Evolutionary conservation across 306 rosid genomes (phyloP).

Genomic region (Luffa aegyptiaca): DNA sequence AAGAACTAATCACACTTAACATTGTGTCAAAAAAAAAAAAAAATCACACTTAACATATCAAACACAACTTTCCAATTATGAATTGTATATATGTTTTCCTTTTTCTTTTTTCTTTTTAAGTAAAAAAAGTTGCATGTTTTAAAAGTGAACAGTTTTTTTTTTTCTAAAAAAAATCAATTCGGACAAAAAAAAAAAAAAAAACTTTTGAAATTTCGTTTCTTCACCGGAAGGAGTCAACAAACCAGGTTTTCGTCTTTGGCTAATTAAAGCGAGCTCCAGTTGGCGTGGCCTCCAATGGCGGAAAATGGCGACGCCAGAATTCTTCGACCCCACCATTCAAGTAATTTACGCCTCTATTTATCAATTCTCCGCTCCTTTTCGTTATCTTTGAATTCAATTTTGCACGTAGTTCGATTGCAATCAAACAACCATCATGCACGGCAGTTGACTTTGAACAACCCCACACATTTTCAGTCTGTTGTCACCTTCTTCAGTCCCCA

Average conservation of each 20-base stretch:
- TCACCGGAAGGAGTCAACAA: background rate
- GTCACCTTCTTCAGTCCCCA: background rate
- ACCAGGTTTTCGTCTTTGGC: background rate
- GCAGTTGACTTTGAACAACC: slow-evolving; percentile 1
- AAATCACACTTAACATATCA: no score
- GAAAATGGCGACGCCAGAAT: background rate
- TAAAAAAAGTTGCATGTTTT: no score
- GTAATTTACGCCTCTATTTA: background rate
- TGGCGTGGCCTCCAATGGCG: slow-evolving; percentile 1
- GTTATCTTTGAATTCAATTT: background rate
- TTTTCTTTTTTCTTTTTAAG: no score
- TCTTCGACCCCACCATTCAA: background rate
- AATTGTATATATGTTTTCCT: no score
- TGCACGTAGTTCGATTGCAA: background rate
- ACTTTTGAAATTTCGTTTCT: background rate
- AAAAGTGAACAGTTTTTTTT: no score
- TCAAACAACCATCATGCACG: background rate
- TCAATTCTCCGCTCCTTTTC: background rate
- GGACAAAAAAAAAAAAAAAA: no score
- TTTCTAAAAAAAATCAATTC: no score
- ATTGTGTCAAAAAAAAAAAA: no score
- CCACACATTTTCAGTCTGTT: background rate
- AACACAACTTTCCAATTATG: no score
- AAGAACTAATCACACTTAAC: no score
- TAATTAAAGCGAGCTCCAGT: background rate